Conservation (phyloP, 78 protist genomes). For the Polysphondylium violaceum region DNA sequence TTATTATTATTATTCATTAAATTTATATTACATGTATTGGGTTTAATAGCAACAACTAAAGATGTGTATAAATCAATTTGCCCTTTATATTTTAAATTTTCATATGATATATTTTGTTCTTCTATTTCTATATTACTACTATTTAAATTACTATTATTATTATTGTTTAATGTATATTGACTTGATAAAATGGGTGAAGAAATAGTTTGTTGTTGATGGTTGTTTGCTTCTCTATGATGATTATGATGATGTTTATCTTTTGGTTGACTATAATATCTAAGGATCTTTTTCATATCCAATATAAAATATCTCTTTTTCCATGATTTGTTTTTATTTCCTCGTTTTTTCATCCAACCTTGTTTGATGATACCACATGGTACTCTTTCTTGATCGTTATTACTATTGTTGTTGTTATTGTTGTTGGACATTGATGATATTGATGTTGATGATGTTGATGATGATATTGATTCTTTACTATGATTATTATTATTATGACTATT, state of each 20-base stretch:
- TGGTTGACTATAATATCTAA: constrained; percentile 17
- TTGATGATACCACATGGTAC: constrained; percentile 64
- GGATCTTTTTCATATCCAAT: constrained; percentile 34
- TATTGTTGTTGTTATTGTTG: not conserved
- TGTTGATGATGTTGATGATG: too few species aligned
- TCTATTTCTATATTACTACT: not conserved
- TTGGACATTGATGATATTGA: too few species aligned
- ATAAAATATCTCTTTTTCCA: constrained; percentile 72
- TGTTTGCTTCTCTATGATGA: not conserved
- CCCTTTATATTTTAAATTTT: constrained; percentile 46
- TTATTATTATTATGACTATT: not conserved
- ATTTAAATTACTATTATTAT: not conserved
- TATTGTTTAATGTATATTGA: not conserved
- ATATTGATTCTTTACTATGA: not conserved
- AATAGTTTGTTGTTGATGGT: not conserved
- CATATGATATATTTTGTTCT: not conserved
- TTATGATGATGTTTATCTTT: not conserved
- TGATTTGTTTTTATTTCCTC: constrained; percentile 49
- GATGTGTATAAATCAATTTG: constrained; percentile 52
- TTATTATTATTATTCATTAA: not conserved
- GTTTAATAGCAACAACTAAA: constrained; percentile 51
- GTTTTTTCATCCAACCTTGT: constrained; percentile 74
- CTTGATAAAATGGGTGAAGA: not conserved
- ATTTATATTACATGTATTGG: constrained; percentile 59
- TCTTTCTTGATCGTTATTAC: not conserved